Conservation (phyloP, 768 basidiomycete species). For the Tricholoma sp. region DNA sequence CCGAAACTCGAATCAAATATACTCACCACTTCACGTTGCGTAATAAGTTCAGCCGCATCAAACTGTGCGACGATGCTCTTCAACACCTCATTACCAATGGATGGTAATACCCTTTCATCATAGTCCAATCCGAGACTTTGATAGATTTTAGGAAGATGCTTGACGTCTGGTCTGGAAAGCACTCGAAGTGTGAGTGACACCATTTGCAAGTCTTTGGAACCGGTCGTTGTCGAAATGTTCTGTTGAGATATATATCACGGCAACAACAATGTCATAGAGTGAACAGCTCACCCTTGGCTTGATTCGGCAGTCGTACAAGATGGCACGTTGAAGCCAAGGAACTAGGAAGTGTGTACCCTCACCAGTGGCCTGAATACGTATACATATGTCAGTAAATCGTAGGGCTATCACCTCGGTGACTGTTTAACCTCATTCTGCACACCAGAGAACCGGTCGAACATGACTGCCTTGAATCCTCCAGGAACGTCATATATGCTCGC, state of each 20-base stretch:
- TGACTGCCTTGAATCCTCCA: conserved; percentile 89
- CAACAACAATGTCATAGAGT: neutral
- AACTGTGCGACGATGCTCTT: conserved; percentile 99
- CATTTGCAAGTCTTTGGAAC: conserved; percentile 99
- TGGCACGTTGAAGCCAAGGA: conserved; percentile 94
- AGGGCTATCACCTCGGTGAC: neutral
- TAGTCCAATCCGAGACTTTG: conserved; percentile 94
- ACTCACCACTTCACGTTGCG: conserved; percentile 93
- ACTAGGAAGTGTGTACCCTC: conserved; percentile 97
- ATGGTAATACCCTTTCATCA: conserved; percentile 95
- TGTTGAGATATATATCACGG: conserved; percentile 24
- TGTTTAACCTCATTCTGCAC: conserved; percentile 69
- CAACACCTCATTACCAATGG: conserved; percentile 96
- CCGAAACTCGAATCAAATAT: neutral
- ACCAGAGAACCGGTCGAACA: conserved; percentile 97
- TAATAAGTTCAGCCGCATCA: conserved; percentile 94
- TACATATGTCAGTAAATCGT: conserved; percentile 2
- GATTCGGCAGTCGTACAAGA: conserved; percentile 95
- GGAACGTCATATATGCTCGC: conserved; percentile 73
- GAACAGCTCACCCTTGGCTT: conserved; percentile 75
- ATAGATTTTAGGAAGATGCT: conserved; percentile 89
- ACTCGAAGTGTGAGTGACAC: conserved; percentile 95
- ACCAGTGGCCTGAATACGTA: conserved; percentile 58
- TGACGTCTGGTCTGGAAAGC: conserved; percentile 86
- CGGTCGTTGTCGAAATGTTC: conserved; percentile 99